Conservation (phyloP, 148 eudicot species). For the Persicaria tinctoria region DNA sequence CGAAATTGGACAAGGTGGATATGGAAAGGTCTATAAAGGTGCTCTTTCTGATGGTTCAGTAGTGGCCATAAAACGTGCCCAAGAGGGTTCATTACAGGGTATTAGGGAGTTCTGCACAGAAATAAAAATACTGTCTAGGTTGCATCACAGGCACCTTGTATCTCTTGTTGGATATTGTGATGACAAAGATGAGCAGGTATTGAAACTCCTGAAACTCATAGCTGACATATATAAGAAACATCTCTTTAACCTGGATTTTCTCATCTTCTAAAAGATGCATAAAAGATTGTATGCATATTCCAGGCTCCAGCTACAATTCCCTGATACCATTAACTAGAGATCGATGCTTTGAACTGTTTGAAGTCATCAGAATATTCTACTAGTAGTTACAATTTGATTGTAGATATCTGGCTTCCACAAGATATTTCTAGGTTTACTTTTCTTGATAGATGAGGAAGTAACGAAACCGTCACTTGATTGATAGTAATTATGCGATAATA, state of each 20-base stretch:
- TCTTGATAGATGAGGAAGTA: background rate
- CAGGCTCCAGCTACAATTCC: background rate
- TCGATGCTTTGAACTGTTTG: background rate
- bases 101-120: slow-evolving; percentile 66
- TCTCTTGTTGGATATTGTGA: slow-evolving; percentile 67
- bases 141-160: slow-evolving; percentile 74
- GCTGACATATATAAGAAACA: background rate
- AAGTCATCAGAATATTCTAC: background rate
- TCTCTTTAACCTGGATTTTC: background rate
- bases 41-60: slow-evolving; percentile 45
- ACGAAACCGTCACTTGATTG: too few relatives aligned
- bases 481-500: background rate
- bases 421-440: background rate
- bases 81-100: slow-evolving; percentile 77
- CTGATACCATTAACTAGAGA: background rate
- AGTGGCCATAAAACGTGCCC: slow-evolving; percentile 80
- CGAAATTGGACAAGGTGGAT: slow-evolving; percentile 77
- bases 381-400: background rate
- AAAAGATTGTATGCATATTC: background rate
- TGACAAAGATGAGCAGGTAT: slow-evolving; percentile 85
- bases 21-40: slow-evolving; percentile 79
- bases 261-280: background rate
- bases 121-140: slow-evolving; percentile 62
- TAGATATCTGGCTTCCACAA: background rate
- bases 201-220: background rate